Percentiles rank a stretch among this genome's conserved stretches.
These are phyloP conservation scores for Teratosphaeria destructans DNA, from an alignment of 2,329 filamentous ascomycete species.

Conservation along the genomic window DNA sequence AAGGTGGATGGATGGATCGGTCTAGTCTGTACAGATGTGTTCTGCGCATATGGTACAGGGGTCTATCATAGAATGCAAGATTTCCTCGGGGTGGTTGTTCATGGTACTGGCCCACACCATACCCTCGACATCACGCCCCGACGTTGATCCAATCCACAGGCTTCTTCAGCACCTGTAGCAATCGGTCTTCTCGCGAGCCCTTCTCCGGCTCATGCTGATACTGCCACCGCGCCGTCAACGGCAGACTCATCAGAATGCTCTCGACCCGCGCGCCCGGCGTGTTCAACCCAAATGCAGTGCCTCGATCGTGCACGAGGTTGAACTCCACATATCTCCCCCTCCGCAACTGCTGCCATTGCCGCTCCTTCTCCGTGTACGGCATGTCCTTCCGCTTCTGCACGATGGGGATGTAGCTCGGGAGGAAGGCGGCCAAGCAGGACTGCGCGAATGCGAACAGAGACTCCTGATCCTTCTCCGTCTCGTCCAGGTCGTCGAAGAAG, in stretches of 20 bases:
- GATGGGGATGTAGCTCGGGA: constrained; percentile 86
- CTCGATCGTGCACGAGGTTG: constrained; percentile 92
- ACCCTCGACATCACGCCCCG: constrained; percentile 15
- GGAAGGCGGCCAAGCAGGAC: constrained; percentile 73
- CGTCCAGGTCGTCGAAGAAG: constrained; percentile 97
- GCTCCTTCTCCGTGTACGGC: constrained; percentile 76
- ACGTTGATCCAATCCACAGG: constrained; percentile 48
- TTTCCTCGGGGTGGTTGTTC: too few species aligned
- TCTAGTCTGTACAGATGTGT: background rate
- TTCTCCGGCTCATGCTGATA: constrained; percentile 86
- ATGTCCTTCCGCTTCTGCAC: constrained; percentile 82
- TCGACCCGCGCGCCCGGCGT: constrained; percentile 86
- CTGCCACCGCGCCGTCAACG: constrained; percentile 83
- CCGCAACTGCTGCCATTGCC: constrained; percentile 92
- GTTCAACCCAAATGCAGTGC: constrained; percentile 86
- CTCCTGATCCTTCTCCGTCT: constrained; percentile 74
- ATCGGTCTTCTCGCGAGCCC: constrained; percentile 64
- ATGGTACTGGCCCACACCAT: too few species aligned
- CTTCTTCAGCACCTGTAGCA: constrained; percentile 60
- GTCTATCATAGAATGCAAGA: too few species aligned
- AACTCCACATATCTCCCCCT: constrained; percentile 97
- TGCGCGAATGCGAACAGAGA: constrained; percentile 83
- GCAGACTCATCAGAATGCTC: constrained; percentile 95
- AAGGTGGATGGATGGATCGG: background rate
- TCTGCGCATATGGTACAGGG: too few species aligned